A percentile compares a stretch with the other conserved stretches of the same genome.
These are phyloP conservation scores for Microthyrium microscopicum DNA, from an alignment of 2,329 filamentous ascomycete genomes.

Conservation along the genomic window DNA sequence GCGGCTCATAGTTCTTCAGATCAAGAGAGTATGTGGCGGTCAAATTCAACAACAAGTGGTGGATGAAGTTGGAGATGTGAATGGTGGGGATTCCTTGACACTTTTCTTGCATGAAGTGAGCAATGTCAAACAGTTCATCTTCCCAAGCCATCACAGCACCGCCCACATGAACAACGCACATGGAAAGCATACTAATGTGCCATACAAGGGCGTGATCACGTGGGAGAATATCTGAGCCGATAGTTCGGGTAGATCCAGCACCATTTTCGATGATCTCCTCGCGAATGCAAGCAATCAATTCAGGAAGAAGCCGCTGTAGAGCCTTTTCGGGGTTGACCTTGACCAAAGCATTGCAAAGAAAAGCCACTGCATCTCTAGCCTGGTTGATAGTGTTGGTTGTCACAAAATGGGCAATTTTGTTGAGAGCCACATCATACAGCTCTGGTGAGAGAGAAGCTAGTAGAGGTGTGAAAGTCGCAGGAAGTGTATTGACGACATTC, in stretches of 20 bases:
- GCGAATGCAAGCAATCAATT: slow-evolving; percentile 78
- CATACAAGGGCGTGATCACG: slow-evolving; percentile 86
- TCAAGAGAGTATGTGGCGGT: slow-evolving; percentile 91
- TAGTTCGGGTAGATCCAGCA: slow-evolving; percentile 85
- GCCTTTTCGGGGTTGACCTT: slow-evolving; percentile 93
- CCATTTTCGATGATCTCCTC: slow-evolving; percentile 96
- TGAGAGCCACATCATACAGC: slow-evolving; percentile 77
- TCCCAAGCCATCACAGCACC: slow-evolving; percentile 79
- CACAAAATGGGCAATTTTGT: slow-evolving; percentile 85
- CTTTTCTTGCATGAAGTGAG: slow-evolving; percentile 89
- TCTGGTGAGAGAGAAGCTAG: slow-evolving; percentile 84
- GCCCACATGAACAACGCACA: slow-evolving; percentile 95
- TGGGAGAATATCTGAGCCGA: slow-evolving; percentile 81
- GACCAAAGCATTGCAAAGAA: slow-evolving; percentile 91
- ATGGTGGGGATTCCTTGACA: slow-evolving; percentile 89
- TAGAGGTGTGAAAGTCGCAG: slow-evolving; percentile 76
- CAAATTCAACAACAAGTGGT: slow-evolving; percentile 85
- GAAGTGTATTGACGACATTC: slow-evolving; percentile 88
- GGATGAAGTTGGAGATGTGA: slow-evolving; percentile 93
- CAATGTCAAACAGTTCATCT: slow-evolving; percentile 76
- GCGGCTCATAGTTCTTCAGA: slow-evolving; percentile 72
- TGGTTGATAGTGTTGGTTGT: slow-evolving; percentile 92
- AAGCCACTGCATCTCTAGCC: slow-evolving; percentile 93
- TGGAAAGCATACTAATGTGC: slow-evolving; percentile 93
- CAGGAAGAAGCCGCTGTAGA: slow-evolving; percentile 74